Percentiles rank a stretch among this genome's conserved stretches.
Conservation (phyloP, 179 eudicot genomes). For the Gypsophila paniculata region DNA sequence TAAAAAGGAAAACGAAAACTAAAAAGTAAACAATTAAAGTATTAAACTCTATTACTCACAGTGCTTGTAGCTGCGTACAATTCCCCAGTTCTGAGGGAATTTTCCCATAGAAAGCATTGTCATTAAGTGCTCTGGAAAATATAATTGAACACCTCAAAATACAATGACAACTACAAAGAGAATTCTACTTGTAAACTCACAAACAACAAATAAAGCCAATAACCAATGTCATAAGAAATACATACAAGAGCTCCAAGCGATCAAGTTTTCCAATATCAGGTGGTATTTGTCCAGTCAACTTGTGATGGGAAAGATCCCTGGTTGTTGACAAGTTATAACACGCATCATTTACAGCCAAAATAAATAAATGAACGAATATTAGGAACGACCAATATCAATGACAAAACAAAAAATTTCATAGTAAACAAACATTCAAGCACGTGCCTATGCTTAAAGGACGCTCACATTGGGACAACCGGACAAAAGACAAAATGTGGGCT, state of each 20-base stretch:
- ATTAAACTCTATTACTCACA: slow-evolving; percentile 52
- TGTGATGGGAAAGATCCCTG: slow-evolving; percentile 92
- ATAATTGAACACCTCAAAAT: slow-evolving; percentile 5
- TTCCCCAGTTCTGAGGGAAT: slow-evolving; percentile 90
- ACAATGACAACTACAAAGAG: background rate
- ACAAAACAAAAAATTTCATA: background rate
- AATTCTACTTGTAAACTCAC: background rate
- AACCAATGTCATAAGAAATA: slow-evolving; percentile 20
- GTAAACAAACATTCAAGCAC: background rate
- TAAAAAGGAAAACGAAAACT: background rate
- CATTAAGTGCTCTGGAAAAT: slow-evolving; percentile 73
- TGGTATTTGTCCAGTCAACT: slow-evolving; percentile 77
- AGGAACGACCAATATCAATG: slow-evolving; percentile 5
- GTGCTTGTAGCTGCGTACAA: slow-evolving; percentile 68
- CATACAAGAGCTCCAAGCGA: slow-evolving; percentile 75
- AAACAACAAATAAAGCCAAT: slow-evolving; percentile 2
- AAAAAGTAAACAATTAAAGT: background rate
- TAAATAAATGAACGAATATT: background rate
- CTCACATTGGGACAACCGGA: background rate
- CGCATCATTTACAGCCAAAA: slow-evolving; percentile 8
- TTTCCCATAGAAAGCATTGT: slow-evolving; percentile 77
- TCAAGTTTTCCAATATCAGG: slow-evolving; percentile 90
- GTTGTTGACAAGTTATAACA: background rate
- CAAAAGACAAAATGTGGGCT: background rate
- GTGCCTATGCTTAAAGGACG: slow-evolving; percentile 7